Conservation (phyloP, 1,139 yeast genomes). For the Yamadazyma aaseri region DNA sequence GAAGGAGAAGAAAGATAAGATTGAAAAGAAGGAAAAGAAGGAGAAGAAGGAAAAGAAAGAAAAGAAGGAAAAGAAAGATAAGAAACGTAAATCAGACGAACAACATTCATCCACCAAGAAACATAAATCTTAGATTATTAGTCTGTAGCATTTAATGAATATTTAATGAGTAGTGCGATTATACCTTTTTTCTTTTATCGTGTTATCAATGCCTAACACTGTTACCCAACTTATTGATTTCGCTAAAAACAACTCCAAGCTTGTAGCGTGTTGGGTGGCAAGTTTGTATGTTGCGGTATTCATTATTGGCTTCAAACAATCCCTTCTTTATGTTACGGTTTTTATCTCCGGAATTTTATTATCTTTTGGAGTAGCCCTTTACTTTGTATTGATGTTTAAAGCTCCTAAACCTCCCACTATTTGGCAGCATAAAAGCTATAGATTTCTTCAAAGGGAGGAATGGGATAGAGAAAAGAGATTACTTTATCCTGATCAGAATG, state of each 20-base stretch:
- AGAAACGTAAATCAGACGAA: constrained; percentile 11
- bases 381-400: constrained; percentile 10
- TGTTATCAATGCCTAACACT: too few species aligned
- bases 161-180: constrained; percentile 5
- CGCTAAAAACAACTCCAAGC: background rate
- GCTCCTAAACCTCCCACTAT: constrained; percentile 4
- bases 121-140: background rate
- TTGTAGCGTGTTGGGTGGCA: background rate
- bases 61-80: constrained; percentile 13
- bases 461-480: constrained; percentile 26
- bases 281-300: constrained; percentile 1
- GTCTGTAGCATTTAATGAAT: constrained; percentile 4
- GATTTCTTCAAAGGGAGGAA: constrained; percentile 23
- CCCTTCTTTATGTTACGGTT: constrained; percentile 7
- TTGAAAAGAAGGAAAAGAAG: constrained; percentile 12
- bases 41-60: constrained; percentile 17
- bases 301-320: constrained; percentile 8
- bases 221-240: too few species aligned
- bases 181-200: too few species aligned
- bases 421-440: constrained; percentile 14
- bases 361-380: constrained; percentile 5
- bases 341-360: constrained; percentile 10
- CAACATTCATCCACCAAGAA: constrained; percentile 8
- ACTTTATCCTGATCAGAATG: constrained; percentile 9
- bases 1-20: constrained; percentile 17